Evolutionary conservation across 1,284 basidiomycete genomes (phyloP), one percentile per base, ranked within the genome.

Genomic region (Irpex sp.): DNA sequence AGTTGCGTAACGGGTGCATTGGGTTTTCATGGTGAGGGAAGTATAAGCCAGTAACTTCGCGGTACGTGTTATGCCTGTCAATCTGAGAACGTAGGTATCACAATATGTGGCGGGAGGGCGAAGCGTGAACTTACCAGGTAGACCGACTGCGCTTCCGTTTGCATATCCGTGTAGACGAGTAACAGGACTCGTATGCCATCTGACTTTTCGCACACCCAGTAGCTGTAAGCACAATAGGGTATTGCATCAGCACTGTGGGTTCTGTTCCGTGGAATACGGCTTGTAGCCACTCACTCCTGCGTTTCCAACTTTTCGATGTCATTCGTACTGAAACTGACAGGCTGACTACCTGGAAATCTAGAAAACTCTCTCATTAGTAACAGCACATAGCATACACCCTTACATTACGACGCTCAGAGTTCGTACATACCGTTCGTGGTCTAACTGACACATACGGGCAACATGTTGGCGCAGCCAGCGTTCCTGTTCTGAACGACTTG

Each of bases 121-220:
- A 28, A 28, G 28, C 28, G 28, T 28, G 28, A 28, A 5, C 90
- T 64, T 66, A 96, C 95, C 33, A 97, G 80, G 75, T 87, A 97
- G 3, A 93, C 86, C 55, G 83, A 82, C 74, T 98, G 96, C 33
- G 80, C 82, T 45, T 80, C 80, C 8, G 80, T 75, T 21, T 81
- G 78, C 58, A 80, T 75, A 64, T 93, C 83, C 19, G 93, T 90
- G 48, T 89, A 82, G 57, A 99, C 83, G 63, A 97, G 80, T 55
- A 98, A 84, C 51, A 99, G 80, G 36, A 99, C 93, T 49, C 97
- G 86, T 58, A 98, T 77, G 2, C 97, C 97, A 72, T 99, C 97
- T n/a, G 95, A 97, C 79, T 99, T 99, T 78, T 99, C 97, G 77
- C 95, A 98, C 35, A 99, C 96, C 96, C 96, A 99, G 73, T 92